phyloP scores from a whole-genome alignment of 495 filamentous ascomycete species.

The Articulospora tetracladia region DNA sequence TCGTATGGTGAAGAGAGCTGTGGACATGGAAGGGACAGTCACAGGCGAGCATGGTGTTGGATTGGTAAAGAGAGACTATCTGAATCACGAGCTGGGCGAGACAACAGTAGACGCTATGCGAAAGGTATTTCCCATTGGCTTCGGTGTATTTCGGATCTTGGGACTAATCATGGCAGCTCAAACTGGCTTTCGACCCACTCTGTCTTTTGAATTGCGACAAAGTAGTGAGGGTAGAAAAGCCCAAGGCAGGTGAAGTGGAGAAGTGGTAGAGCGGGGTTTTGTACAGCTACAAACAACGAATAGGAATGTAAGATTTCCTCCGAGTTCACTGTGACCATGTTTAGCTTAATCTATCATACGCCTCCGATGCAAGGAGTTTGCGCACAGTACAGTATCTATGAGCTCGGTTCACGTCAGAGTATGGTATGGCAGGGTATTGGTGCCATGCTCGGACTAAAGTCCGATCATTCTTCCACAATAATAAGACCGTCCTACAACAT shows the following conservation, averaged over 20 bases:
- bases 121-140: constrained; percentile 41
- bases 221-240: constrained; percentile 60
- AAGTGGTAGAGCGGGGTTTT: constrained; percentile 37
- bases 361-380: too few relatives aligned
- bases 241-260: constrained; percentile 44
- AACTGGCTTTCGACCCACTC: constrained; percentile 71
- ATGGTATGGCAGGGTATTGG: neutral
- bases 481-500: neutral
- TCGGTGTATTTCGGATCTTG: neutral
- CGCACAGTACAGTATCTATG: too few relatives aligned
- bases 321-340: too few relatives aligned
- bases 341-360: too few relatives aligned
- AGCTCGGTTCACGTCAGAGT: too few relatives aligned
- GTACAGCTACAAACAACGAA: too few relatives aligned
- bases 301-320: too few relatives aligned
- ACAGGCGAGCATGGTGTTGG: constrained; percentile 84
- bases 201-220: constrained; percentile 81
- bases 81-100: constrained; percentile 68
- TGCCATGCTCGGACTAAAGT: neutral
- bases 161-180: constrained; percentile 33
- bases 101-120: constrained; percentile 76
- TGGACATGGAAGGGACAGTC: constrained; percentile 80
- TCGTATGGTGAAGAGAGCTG: constrained; percentile 78
- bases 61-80: constrained; percentile 76
- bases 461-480: neutral